A percentile compares a stretch with the other conserved stretches of the same genome.
Evolutionary conservation across 345 rosid genomes (phyloP).

Genomic region (Dovyalis caffra): DNA sequence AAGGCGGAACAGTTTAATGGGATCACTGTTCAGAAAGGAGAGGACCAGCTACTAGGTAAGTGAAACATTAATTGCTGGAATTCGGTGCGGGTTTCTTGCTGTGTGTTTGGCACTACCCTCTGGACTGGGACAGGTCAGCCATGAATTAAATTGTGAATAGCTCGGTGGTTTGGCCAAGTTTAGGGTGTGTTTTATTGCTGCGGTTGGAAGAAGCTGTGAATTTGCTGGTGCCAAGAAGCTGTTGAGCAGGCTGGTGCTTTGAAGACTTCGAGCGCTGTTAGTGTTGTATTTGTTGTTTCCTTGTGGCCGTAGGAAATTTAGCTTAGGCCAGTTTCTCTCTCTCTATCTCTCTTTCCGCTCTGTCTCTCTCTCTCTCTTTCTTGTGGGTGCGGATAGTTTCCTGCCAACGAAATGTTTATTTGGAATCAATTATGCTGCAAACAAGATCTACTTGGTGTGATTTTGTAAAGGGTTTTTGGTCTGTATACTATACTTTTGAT

Average conservation of each 20-base stretch:
- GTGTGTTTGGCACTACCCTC: background rate
- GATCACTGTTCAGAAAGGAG: background rate
- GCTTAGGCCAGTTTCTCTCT: background rate
- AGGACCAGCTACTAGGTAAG: slow-evolving; percentile 10
- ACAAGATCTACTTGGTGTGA: background rate
- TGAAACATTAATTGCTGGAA: slow-evolving; percentile 13
- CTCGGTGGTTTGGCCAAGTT: background rate
- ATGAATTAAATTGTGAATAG: background rate
- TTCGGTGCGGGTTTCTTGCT: background rate
- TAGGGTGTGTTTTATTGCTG: background rate
- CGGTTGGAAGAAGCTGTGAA: background rate
- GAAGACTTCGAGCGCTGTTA: background rate
- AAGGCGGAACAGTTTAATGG: background rate
- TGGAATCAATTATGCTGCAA: background rate
- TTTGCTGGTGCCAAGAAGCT: background rate
- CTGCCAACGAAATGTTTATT: background rate
- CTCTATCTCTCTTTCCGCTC: too few species aligned
- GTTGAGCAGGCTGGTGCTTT: background rate
- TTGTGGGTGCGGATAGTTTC: background rate
- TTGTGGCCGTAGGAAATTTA: background rate
- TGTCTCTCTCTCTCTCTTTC: too few species aligned
- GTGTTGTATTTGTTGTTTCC: background rate
- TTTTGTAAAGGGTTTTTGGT: background rate
- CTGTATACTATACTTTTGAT: background rate
- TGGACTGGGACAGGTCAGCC: background rate